Percentiles rank a stretch among this genome's conserved stretches.
Conservation (phyloP, 1,139 yeast genomes). For the Taphrina sp. region DNA sequence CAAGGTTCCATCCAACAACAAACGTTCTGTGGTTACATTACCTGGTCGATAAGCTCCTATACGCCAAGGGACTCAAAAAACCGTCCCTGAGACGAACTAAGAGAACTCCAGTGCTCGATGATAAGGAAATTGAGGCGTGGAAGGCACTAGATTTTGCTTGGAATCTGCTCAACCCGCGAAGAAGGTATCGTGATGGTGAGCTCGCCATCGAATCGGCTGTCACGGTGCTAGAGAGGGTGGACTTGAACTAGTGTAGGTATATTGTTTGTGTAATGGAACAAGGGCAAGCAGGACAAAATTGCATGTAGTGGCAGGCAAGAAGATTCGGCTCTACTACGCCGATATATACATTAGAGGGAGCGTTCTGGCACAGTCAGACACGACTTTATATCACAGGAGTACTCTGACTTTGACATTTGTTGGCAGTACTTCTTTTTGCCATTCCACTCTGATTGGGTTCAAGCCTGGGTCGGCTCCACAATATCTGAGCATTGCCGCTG, state of each 20-base stretch:
- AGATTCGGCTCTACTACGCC: too few relatives aligned
- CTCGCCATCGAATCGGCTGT: conserved; percentile 8
- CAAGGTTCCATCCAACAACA: conserved; percentile 48
- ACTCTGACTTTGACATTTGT: too few relatives aligned
- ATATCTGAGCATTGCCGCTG: too few relatives aligned
- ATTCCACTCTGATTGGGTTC: too few relatives aligned
- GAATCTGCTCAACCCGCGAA: conserved; percentile 31
- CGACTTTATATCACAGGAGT: too few relatives aligned
- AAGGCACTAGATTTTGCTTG: conserved; percentile 23
- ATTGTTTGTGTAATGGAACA: not conserved
- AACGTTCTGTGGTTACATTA: conserved; percentile 55
- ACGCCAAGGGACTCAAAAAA: conserved; percentile 44
- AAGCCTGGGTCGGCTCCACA: too few relatives aligned
- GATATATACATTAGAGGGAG: too few relatives aligned
- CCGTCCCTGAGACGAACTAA: conserved; percentile 6
- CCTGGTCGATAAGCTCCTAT: conserved; percentile 48
- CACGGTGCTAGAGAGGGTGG: not conserved
- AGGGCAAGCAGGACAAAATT: too few relatives aligned
- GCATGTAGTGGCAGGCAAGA: too few relatives aligned
- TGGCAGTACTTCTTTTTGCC: too few relatives aligned
- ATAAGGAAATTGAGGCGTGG: conserved; percentile 24
- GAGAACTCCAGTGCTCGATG: conserved; percentile 2
- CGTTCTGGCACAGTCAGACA: too few relatives aligned
- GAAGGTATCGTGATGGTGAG: conserved; percentile 22
- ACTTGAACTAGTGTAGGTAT: not conserved